phyloP scores from a whole-genome alignment of 805 yeast species.

The Yamadazyma scolyti region DNA sequence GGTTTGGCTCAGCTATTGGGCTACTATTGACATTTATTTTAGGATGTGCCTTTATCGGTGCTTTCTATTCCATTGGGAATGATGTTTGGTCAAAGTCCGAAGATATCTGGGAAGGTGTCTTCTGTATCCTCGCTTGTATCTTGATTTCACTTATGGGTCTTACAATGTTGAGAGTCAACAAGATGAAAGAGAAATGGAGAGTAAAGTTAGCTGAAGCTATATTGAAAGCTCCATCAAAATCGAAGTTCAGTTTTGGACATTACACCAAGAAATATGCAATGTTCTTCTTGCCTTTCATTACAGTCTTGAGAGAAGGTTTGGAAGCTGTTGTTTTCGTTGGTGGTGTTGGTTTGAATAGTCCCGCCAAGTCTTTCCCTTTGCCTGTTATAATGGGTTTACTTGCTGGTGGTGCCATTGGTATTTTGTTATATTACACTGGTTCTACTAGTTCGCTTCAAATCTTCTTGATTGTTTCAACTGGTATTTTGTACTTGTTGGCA shows the following conservation, averaged over 20 bases:
- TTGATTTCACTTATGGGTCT: conserved; percentile 93
- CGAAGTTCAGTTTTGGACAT: conserved; percentile 37
- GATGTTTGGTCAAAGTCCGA: conserved; percentile 87
- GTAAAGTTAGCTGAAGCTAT: conserved; percentile 86
- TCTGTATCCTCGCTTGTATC: conserved; percentile 83
- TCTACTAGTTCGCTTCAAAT: conserved; percentile 75
- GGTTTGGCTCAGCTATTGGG: conserved; percentile 78
- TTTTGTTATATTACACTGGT: conserved; percentile 75
- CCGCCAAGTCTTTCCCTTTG: conserved; percentile 71
- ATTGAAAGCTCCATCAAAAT: conserved; percentile 56
- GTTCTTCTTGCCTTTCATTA: conserved; percentile 86
- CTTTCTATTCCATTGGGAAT: conserved; percentile 73
- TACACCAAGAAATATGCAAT: conserved; percentile 67
- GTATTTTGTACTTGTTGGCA: conserved; percentile 82
- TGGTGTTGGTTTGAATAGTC: conserved; percentile 37
- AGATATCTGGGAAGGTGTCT: conserved; percentile 96
- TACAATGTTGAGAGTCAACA: conserved; percentile 92
- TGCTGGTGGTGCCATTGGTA: conserved; percentile 75
- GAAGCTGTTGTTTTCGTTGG: conserved; percentile 45
- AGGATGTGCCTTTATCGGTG: conserved; percentile 94
- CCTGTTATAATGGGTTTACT: conserved; percentile 87
- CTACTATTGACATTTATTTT: conserved; percentile 72
- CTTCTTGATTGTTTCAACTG: conserved; percentile 83
- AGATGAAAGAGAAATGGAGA: conserved; percentile 97
- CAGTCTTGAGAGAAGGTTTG: conserved; percentile 93